phyloP scores from a whole-genome alignment of 2,329 filamentous ascomycete species.

The Plenodomus biglobosus region DNA sequence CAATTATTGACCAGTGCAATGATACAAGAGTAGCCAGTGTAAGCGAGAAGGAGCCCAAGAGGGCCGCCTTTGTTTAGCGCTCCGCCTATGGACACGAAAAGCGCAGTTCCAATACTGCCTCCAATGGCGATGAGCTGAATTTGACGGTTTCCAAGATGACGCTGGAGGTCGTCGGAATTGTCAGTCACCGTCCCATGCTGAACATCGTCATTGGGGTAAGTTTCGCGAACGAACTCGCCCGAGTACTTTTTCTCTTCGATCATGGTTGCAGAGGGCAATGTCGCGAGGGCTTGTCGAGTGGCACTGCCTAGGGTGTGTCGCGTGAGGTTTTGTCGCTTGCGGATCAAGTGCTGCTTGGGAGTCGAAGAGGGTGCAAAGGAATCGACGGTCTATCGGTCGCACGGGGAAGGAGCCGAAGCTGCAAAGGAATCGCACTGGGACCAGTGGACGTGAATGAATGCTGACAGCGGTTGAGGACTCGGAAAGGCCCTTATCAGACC shows the following conservation, averaged over 20 bases:
- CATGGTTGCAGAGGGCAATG: slow-evolving; percentile 30
- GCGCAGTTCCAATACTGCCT: slow-evolving; percentile 48
- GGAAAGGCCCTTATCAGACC: slow-evolving; percentile 18
- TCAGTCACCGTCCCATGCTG: slow-evolving; percentile 35
- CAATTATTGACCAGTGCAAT: slow-evolving; percentile 66
- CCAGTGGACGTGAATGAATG: slow-evolving; percentile 20
- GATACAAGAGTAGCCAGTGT: slow-evolving; percentile 57
- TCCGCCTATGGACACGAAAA: slow-evolving; percentile 64
- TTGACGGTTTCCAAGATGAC: slow-evolving; percentile 45
- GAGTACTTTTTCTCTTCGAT: slow-evolving; percentile 37
- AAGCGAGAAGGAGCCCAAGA: slow-evolving; percentile 60
- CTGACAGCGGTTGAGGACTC: slow-evolving; percentile 13
- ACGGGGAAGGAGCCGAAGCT: slow-evolving; percentile 24
- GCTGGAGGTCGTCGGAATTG: slow-evolving; percentile 43
- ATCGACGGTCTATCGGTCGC: slow-evolving; percentile 13
- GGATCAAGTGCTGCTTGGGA: slow-evolving; percentile 20
- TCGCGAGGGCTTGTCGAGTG: slow-evolving; percentile 12
- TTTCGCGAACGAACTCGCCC: slow-evolving; percentile 32
- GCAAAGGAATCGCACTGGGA: slow-evolving; percentile 26
- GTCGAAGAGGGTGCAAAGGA: slow-evolving; percentile 7
- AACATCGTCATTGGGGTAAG: slow-evolving; percentile 26
- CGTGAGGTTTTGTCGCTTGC: slow-evolving; percentile 18
- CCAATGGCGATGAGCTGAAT: slow-evolving; percentile 48
- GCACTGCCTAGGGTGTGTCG: slow-evolving; percentile 13
- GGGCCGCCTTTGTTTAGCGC: slow-evolving; percentile 56